Conservation (phyloP, 768 basidiomycete species). For the Naganishia randhawae region DNA sequence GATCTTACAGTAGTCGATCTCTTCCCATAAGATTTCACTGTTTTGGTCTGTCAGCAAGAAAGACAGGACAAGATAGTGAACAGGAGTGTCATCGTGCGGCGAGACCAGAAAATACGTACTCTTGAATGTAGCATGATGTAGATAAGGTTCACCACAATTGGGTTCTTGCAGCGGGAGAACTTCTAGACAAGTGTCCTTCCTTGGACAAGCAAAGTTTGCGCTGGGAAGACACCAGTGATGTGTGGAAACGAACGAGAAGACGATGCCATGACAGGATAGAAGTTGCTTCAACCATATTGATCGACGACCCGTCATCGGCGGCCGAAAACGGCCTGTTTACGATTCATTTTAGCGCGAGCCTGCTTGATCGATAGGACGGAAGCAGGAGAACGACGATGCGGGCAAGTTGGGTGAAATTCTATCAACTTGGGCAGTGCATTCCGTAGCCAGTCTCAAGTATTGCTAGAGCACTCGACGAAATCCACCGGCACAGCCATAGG, state of each 20-base stretch:
- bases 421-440: not conserved
- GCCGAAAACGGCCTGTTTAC: slow-evolving; percentile 6
- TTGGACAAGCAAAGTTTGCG: no score
- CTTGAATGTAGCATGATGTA: slow-evolving; percentile 14
- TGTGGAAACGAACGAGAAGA: not conserved
- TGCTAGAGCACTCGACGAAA: no score
- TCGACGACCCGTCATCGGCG: not conserved
- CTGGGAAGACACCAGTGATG: no score
- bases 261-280: slow-evolving; percentile 4
- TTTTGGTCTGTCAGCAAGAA: not conserved
- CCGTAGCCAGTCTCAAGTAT: not conserved
- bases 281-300: slow-evolving; percentile 15
- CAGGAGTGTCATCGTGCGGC: not conserved
- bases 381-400: not conserved
- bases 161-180: not conserved
- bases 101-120: not conserved
- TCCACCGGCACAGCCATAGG: not conserved
- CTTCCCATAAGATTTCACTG: slow-evolving; percentile 24
- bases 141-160: not conserved
- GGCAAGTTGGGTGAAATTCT: slow-evolving; percentile 22
- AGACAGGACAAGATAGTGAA: not conserved
- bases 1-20: slow-evolving; percentile 37
- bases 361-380: not conserved
- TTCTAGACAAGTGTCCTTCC: no score
- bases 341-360: not conserved